A percentile compares a stretch with the other conserved stretches of the same genome.
phyloP scores from a whole-genome alignment of 306 rosid genomes.

The Oemleria cerasiformis region DNA sequence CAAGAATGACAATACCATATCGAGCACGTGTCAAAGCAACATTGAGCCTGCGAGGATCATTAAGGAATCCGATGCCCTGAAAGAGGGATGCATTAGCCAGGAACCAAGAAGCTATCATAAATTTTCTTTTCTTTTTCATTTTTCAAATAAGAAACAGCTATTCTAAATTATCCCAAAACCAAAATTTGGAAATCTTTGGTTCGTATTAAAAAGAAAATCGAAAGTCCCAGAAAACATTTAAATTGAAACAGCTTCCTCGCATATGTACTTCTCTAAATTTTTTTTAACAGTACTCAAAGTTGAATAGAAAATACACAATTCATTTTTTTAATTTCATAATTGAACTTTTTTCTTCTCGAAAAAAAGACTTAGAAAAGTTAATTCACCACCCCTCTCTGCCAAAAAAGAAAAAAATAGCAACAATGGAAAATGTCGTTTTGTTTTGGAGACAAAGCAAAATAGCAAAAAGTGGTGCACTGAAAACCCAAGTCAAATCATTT shows the following conservation, averaged over 20 bases:
- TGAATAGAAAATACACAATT: not conserved
- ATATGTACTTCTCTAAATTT: not conserved
- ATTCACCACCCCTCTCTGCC: not conserved
- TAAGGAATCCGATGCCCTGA: conserved; percentile 96
- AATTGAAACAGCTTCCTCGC: not conserved
- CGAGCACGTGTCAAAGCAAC: conserved; percentile 98
- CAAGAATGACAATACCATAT: conserved; percentile 96
- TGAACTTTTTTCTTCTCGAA: not conserved
- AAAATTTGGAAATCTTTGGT: not conserved
- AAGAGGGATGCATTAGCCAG: conserved; percentile 27
- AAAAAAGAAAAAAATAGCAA: not conserved
- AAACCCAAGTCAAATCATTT: not conserved
- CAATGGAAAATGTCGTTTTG: not conserved
- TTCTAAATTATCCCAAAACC: not conserved
- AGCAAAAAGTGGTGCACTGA: not conserved
- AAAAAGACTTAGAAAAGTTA: no score
- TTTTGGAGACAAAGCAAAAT: not conserved
- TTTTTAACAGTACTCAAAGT: not conserved
- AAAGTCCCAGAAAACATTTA: not conserved
- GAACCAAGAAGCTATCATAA: not conserved
- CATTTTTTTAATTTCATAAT: not conserved
- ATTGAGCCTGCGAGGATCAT: conserved; percentile 97
- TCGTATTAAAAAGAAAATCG: not conserved
- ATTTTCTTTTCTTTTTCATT: not conserved
- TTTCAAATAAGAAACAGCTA: not conserved